Conservation (phyloP, 2,329 filamentous ascomycete species). For the Didymellaceae sp. region DNA sequence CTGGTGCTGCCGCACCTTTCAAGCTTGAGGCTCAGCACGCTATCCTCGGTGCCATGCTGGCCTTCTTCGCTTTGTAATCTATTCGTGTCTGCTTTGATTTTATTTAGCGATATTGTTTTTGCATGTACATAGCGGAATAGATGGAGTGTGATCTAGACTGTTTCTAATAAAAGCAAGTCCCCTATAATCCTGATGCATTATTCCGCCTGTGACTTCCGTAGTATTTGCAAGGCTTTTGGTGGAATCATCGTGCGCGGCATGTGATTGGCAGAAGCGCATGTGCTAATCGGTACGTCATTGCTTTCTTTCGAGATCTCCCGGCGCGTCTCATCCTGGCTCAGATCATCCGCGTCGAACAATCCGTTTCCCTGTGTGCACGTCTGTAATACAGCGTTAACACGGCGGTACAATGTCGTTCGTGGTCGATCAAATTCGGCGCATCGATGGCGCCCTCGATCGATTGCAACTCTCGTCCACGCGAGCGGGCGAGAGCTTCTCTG, state of each 20-base stretch:
- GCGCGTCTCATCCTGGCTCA: conserved; percentile 9
- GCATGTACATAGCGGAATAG: conserved; percentile 4
- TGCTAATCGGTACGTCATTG: conserved; percentile 19
- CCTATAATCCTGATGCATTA: too few species aligned
- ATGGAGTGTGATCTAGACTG: background rate
- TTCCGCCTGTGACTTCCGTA: background rate
- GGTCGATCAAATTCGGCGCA: conserved; percentile 59
- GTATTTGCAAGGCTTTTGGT: too few species aligned
- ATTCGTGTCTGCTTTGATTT: background rate
- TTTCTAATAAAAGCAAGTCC: conserved; percentile 3
- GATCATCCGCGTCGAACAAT: conserved; percentile 6
- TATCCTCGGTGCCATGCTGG: conserved; percentile 39
- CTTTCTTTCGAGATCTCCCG: background rate
- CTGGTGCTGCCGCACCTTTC: conserved; percentile 42
- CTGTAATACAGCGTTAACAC: conserved; percentile 30
- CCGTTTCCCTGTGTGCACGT: too few species aligned
- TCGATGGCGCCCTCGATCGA: conserved; percentile 65
- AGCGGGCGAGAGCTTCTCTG: conserved; percentile 36
- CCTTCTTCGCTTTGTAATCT: conserved; percentile 43
- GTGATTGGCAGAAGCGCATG: conserved; percentile 2
- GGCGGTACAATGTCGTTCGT: conserved; percentile 50
- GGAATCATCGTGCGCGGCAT: too few species aligned
- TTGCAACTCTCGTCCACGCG: conserved; percentile 56
- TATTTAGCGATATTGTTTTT: background rate
- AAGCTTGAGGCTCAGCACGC: conserved; percentile 30